Conservation (phyloP, 2,329 filamentous ascomycete species). For the Pseudogymnoascus sp. region DNA sequence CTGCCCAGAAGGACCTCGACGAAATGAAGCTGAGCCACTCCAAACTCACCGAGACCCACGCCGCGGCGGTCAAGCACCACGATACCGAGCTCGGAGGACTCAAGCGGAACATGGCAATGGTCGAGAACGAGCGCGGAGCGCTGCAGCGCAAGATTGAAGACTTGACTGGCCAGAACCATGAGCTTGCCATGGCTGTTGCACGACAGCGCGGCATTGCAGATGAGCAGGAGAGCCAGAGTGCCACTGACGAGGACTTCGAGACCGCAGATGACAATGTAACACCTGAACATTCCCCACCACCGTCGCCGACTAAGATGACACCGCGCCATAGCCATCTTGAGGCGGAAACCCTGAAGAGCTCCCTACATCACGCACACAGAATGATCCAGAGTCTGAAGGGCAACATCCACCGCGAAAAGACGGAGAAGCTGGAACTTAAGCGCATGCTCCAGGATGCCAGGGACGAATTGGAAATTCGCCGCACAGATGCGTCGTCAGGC, state of each 20-base stretch:
- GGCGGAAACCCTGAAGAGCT: constrained; percentile 89
- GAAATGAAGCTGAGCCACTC: constrained; percentile 75
- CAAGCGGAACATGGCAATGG: constrained; percentile 69
- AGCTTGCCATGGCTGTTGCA: constrained; percentile 77
- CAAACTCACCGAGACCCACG: constrained; percentile 74
- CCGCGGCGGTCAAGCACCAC: constrained; percentile 67
- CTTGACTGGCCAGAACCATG: constrained; percentile 78
- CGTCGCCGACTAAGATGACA: constrained; percentile 84
- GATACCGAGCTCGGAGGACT: constrained; percentile 81
- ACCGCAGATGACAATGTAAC: constrained; percentile 62
- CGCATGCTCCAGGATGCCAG: constrained; percentile 91
- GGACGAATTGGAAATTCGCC: constrained; percentile 73
- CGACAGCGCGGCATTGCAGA: constrained; percentile 59
- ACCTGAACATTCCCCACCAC: constrained; percentile 82
- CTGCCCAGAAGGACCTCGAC: constrained; percentile 78
- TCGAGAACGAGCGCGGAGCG: constrained; percentile 68
- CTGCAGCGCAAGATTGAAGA: constrained; percentile 85
- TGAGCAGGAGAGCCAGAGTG: constrained; percentile 53
- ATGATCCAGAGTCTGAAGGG: constrained; percentile 95
- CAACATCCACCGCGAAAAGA: constrained; percentile 95
- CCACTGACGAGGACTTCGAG: constrained; percentile 55
- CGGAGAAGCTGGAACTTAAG: constrained; percentile 91
- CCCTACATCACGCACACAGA: constrained; percentile 84
- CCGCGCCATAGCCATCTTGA: constrained; percentile 89
- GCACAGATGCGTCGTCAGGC: constrained; percentile 41